A percentile compares a stretch with the other conserved stretches of the same genome.
These are phyloP conservation scores for Chlorella sp. DNA, from an alignment of 139 green algal genomes.

Conservation along the genomic window DNA sequence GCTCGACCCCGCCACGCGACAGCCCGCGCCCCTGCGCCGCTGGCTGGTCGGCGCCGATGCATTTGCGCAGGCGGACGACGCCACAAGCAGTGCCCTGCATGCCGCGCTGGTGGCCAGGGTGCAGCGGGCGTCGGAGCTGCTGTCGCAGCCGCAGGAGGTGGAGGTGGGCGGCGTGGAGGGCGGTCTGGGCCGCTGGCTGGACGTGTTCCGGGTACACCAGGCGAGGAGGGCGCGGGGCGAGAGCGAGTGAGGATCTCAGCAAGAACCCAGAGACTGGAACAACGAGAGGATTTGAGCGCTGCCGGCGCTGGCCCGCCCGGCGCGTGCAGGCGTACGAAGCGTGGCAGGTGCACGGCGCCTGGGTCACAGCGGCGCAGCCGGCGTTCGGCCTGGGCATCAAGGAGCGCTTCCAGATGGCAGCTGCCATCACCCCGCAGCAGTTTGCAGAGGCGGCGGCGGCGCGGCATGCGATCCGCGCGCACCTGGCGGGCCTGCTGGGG, in stretches of 20 bases:
- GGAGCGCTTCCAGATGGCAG: conserved; percentile 83
- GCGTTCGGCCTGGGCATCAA: conserved; percentile 76
- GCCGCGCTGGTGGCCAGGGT: conserved; percentile 46
- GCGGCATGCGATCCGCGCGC: conserved; percentile 38
- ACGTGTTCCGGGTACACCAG: conserved; percentile 70
- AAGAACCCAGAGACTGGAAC: conserved; percentile 3
- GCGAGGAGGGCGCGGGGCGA: conserved; percentile 30
- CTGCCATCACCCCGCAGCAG: conserved; percentile 54
- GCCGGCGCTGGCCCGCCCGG: too few species aligned
- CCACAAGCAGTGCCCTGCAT: conserved; percentile 63
- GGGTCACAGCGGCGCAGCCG: conserved; percentile 63
- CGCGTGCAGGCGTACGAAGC: conserved; percentile 74
- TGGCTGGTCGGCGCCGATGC: conserved; percentile 78
- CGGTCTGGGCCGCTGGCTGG: conserved; percentile 62
- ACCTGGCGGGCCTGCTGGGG: conserved; percentile 66
- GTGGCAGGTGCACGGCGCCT: conserved; percentile 77
- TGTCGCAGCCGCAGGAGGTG: conserved; percentile 55
- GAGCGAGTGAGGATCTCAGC: neutral
- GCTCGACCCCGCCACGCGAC: conserved; percentile 35
- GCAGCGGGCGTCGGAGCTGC: conserved; percentile 32
- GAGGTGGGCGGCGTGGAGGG: conserved; percentile 36
- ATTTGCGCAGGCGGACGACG: conserved; percentile 59
- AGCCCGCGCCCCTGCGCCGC: conserved; percentile 38
- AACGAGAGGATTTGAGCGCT: too few species aligned
- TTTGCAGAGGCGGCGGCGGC: conserved; percentile 12